A percentile compares a stretch with the other conserved stretches of the same genome.
These are phyloP conservation scores for Suhomyces bolitotheri DNA, from an alignment of 1,139 yeast species.

Conservation along the genomic window DNA sequence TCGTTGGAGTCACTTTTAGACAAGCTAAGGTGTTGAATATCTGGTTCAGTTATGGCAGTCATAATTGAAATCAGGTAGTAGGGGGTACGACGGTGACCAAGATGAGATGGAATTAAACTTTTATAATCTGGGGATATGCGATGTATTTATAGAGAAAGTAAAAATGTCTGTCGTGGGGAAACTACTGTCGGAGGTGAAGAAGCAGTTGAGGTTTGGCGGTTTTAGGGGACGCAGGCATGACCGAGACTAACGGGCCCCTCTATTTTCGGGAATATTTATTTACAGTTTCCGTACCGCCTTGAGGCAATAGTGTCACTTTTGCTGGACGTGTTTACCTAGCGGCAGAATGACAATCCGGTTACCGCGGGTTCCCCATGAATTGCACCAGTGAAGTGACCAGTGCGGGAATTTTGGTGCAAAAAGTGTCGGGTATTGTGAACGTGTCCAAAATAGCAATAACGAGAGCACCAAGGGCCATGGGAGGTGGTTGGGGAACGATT, in stretches of 20 bases:
- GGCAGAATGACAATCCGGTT: not conserved
- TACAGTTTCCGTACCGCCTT: too few relatives aligned
- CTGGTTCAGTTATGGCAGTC: conserved; percentile 18
- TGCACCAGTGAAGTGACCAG: too few relatives aligned
- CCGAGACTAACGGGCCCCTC: not conserved
- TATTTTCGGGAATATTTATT: not conserved
- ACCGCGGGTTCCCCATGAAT: too few relatives aligned
- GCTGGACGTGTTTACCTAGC: not conserved
- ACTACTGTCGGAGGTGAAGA: conserved; percentile 1
- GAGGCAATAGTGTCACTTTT: not conserved
- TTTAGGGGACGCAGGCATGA: not conserved
- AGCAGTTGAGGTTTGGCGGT: not conserved
- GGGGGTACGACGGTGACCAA: too few relatives aligned
- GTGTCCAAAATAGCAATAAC: too few relatives aligned
- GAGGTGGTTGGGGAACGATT: not conserved
- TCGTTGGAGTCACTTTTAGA: conserved; percentile 28
- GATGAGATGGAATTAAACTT: too few relatives aligned
- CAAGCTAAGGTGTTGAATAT: conserved; percentile 27
- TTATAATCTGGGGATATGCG: conserved; percentile 1
- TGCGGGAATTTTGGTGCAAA: not conserved
- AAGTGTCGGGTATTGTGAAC: not conserved
- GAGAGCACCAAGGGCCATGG: too few relatives aligned
- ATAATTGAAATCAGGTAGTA: not conserved
- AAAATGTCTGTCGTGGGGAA: not conserved
- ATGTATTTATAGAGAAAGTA: conserved; percentile 1